Evolutionary conservation across 73 alveolate species (phyloP).

Genomic region (Tetrahymena elliotti): DNA sequence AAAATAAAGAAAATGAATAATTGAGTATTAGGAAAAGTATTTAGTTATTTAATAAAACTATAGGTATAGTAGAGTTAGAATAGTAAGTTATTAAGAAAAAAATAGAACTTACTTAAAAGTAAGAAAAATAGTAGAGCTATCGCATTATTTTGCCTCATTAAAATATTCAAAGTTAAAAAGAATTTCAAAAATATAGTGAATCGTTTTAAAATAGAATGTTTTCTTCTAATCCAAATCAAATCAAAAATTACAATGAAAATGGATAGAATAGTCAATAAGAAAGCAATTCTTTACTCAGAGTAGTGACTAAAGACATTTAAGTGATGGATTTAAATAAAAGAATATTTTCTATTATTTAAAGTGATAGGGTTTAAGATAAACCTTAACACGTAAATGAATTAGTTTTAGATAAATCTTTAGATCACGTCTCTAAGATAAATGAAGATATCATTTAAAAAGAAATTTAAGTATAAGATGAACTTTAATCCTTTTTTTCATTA

Average conservation of each 20-base stretch:
- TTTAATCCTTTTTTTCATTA: background rate
- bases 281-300: background rate
- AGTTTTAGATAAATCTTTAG: background rate
- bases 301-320: background rate
- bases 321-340: background rate
- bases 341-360: background rate
- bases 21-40: background rate
- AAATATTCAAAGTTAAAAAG: background rate
- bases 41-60: background rate
- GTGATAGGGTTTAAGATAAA: background rate
- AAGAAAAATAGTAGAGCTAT: background rate
- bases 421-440: background rate
- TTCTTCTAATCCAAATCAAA: background rate
- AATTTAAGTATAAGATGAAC: background rate
- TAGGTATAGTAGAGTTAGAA: background rate
- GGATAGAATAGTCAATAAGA: background rate
- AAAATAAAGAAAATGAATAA: background rate
- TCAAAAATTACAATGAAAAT: background rate
- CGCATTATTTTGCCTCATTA: background rate
- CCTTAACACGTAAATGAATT: background rate
- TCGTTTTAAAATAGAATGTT: background rate
- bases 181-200: background rate
- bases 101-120: background rate
- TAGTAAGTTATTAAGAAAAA: background rate
- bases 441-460: background rate